Percentiles rank a stretch among this genome's conserved stretches.
Evolutionary conservation across 331 rosid species (phyloP).

Genomic region (Malus hybrid): DNA sequence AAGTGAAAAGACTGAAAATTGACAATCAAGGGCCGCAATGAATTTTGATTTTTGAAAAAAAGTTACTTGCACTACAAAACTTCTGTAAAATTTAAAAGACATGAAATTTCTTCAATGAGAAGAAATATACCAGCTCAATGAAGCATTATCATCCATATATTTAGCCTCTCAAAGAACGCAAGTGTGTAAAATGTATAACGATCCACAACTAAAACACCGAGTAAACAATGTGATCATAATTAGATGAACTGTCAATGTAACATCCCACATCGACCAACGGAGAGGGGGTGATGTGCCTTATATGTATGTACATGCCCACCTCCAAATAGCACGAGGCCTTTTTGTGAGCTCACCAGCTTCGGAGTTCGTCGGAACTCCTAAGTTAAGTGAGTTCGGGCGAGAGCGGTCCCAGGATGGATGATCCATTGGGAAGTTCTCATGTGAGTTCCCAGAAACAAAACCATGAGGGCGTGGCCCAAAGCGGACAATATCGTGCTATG

Average conservation of each 20-base stretch:
- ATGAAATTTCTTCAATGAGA: background rate
- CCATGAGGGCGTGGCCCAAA: too few species aligned
- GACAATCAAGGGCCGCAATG: background rate
- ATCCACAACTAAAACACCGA: conserved; percentile 95
- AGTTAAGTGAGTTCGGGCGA: too few species aligned
- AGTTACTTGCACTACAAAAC: background rate
- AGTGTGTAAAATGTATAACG: conserved; percentile 89
- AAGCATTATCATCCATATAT: conserved; percentile 81
- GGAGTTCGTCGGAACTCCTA: too few species aligned
- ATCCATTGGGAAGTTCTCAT: too few species aligned
- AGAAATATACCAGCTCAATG: conserved; percentile 63
- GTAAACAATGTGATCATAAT: background rate
- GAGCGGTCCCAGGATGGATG: too few species aligned
- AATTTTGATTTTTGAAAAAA: background rate
- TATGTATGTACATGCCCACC: too few species aligned
- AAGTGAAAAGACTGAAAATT: conserved; percentile 69
- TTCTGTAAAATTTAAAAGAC: background rate
- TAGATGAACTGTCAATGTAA: background rate
- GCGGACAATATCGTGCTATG: too few species aligned
- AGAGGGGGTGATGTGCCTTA: too few species aligned
- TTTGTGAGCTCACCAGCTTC: too few species aligned
- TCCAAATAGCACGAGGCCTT: too few species aligned
- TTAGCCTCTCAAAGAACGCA: conserved; percentile 84
- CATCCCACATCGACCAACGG: too few species aligned
- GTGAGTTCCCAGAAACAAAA: too few species aligned